Evolutionary conservation across 148 eudicot genomes (phyloP).

Genomic region (Polygonum maritimum): DNA sequence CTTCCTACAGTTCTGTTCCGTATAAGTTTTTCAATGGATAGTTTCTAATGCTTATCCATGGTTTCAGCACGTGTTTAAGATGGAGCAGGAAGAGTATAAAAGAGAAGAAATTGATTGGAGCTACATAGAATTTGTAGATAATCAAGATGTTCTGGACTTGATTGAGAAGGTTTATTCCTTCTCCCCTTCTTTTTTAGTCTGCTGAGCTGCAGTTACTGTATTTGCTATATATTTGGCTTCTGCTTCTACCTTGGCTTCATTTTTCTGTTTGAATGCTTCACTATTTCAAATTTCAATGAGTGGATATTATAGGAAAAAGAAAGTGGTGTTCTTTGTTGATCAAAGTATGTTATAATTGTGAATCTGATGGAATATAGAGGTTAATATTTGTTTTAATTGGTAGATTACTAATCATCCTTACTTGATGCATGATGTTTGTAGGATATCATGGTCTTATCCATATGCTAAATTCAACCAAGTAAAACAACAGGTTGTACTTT

Average conservation of each 20-base stretch:
- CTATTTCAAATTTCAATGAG: background rate
- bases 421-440: background rate
- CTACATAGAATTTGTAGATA: slow-evolving; percentile 93
- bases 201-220: background rate
- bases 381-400: background rate
- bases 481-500: background rate
- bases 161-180: slow-evolving; percentile 70
- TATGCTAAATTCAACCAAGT: background rate
- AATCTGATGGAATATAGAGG: background rate
- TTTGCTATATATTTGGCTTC: background rate
- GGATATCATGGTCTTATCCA: background rate
- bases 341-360: background rate
- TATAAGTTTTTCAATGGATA: background rate
- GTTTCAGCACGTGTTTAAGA: slow-evolving; percentile 93
- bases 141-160: slow-evolving; percentile 95
- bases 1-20: background rate
- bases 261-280: background rate
- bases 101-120: slow-evolving; percentile 97
- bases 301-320: background rate
- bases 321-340: background rate
- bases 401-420: background rate
- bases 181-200: background rate
- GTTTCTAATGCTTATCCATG: slow-evolving; percentile 13
- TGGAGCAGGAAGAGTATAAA: slow-evolving; percentile 99
- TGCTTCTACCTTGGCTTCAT: background rate